These are phyloP conservation scores for Solanum medicagineum DNA, from an alignment of 257 asterid genomes.

Conservation along the genomic window DNA sequence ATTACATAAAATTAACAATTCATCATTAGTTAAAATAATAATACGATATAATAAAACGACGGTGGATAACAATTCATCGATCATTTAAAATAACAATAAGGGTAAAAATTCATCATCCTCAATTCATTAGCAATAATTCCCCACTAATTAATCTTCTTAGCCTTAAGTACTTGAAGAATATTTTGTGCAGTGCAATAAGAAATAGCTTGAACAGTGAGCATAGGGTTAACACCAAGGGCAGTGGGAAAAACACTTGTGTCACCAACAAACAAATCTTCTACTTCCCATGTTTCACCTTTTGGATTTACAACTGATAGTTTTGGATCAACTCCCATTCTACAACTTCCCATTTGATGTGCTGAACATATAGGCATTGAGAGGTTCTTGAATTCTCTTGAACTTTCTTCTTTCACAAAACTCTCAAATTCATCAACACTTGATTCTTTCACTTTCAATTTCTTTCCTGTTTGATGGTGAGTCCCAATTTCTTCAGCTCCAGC, in stretches of 20 bases:
- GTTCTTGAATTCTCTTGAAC: constrained; percentile 29
- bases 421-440: constrained; percentile 35
- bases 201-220: constrained; percentile 77
- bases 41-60: not conserved
- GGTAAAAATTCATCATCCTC: not conserved
- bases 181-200: constrained; percentile 76
- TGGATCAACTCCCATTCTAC: constrained; percentile 72
- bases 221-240: constrained; percentile 85
- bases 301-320: constrained; percentile 40
- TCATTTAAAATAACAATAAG: not conserved
- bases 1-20: not conserved
- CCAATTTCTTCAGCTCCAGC: constrained; percentile 92
- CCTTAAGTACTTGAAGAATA: constrained; percentile 35
- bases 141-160: not conserved
- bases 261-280: constrained; percentile 54
- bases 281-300: constrained; percentile 73
- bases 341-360: constrained; percentile 96
- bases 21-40: not conserved
- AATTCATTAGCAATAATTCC: not conserved
- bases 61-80: too few relatives aligned
- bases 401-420: constrained; percentile 48
- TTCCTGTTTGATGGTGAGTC: constrained; percentile 46
- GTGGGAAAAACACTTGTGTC: constrained; percentile 89
- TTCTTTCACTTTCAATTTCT: constrained; percentile 37
- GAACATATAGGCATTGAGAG: constrained; percentile 48